A percentile compares a stretch with the other conserved stretches of the same genome.
phyloP scores from a whole-genome alignment of 768 basidiomycete species.

The Scleroderma bovista region DNA sequence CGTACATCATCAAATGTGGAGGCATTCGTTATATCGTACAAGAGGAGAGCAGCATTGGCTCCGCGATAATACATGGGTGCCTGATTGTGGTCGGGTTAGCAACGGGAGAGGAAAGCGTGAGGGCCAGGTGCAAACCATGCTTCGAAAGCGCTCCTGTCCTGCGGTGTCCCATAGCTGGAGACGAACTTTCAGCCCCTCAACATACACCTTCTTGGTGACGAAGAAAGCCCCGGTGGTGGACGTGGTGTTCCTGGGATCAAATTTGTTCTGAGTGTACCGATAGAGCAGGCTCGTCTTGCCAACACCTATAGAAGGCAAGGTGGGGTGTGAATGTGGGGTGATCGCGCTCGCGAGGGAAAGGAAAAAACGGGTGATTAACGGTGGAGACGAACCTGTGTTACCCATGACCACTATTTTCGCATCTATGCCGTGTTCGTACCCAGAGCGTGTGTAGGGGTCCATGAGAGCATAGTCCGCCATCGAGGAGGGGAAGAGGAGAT shows the following conservation, averaged over 20 bases:
- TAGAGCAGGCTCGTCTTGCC: conserved; percentile 90
- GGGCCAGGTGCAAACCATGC: conserved; percentile 55
- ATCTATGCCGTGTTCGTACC: conserved; percentile 83
- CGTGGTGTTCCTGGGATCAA: conserved; percentile 82
- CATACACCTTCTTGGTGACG: conserved; percentile 85
- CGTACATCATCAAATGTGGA: conserved; percentile 86
- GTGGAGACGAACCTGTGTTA: conserved; percentile 48
- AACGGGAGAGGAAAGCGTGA: conserved; percentile 2
- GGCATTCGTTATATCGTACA: conserved; percentile 93
- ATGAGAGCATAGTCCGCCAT: conserved; percentile 57
- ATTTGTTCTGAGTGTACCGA: conserved; percentile 87
- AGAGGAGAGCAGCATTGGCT: conserved; percentile 87
- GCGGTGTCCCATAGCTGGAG: conserved; percentile 92
- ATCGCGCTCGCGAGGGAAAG: conserved; percentile 10
- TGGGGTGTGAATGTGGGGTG: conserved; percentile 25
- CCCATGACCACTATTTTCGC: conserved; percentile 96
- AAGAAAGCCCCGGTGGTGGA: conserved; percentile 93
- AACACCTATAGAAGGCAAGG: conserved; percentile 49
- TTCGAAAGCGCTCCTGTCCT: conserved; percentile 88
- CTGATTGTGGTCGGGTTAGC: conserved; percentile 32
- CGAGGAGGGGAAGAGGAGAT: conserved; percentile 18
- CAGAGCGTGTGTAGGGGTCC: conserved; percentile 62
- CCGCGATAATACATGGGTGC: conserved; percentile 97
- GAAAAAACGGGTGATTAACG: conserved; percentile 7
- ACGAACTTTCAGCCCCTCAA: conserved; percentile 82